Evolutionary conservation across 1,284 basidiomycete species (phyloP).

Genomic region (Apiotrichum sp.): DNA sequence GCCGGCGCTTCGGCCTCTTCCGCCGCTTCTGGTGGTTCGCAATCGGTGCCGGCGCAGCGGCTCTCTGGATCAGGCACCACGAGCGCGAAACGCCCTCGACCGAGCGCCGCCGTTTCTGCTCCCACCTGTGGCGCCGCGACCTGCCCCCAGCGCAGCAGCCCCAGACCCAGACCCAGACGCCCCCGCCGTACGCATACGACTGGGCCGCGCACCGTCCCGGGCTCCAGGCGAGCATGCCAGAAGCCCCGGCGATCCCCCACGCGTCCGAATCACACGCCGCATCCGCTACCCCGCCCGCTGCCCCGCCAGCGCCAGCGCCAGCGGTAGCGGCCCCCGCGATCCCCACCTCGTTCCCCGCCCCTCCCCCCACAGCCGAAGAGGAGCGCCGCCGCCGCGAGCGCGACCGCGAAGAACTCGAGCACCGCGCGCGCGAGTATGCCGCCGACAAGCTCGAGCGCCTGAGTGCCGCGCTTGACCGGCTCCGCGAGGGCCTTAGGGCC

Average conservation of each 20-base stretch:
- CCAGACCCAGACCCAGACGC: no score
- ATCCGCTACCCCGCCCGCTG: no score
- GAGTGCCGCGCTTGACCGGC: neutral
- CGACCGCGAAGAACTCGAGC: neutral
- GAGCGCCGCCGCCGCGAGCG: neutral
- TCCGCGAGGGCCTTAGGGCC: neutral
- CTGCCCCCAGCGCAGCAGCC: neutral
- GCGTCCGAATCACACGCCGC: no score
- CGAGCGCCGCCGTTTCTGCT: neutral
- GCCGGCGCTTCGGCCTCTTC: conserved; percentile 1
- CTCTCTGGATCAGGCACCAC: conserved; percentile 1
- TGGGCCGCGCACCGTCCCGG: conserved; percentile 2
- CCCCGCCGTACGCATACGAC: neutral
- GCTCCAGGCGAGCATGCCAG: neutral
- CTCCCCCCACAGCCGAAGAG: neutral
- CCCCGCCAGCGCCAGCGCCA: neutral
- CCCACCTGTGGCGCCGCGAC: neutral
- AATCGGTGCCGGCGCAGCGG: conserved; percentile 3
- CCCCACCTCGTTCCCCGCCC: neutral
- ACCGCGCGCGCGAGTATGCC: neutral
- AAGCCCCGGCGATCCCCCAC: neutral
- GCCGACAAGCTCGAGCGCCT: conserved; percentile 5
- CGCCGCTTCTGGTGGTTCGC: conserved; percentile 10
- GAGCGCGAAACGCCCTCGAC: neutral
- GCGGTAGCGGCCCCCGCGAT: no score